These are phyloP conservation scores for Perkinsus marinus DNA, from an alignment of 169 alveolate genomes.

Conservation along the genomic window DNA sequence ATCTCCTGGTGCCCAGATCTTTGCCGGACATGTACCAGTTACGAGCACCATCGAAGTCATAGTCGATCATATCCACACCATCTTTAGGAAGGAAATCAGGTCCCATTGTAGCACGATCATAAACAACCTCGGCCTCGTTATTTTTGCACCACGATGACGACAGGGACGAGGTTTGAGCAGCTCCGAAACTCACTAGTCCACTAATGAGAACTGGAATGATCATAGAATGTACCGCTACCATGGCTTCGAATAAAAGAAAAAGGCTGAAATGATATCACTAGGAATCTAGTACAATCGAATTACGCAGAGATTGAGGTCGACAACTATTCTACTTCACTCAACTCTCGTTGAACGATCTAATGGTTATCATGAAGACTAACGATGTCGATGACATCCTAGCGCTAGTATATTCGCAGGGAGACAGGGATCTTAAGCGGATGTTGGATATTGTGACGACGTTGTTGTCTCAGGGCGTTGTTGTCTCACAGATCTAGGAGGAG, in stretches of 20 bases:
- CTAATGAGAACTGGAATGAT: background rate
- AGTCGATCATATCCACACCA: background rate
- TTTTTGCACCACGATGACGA: background rate
- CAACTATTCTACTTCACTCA: too few species aligned
- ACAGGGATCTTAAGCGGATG: too few species aligned
- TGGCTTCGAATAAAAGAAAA: background rate
- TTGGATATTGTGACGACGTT: too few species aligned
- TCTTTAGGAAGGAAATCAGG: background rate
- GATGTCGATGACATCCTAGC: too few species aligned
- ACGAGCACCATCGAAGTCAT: background rate
- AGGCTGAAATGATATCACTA: too few species aligned
- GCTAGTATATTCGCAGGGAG: too few species aligned
- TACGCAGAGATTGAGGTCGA: too few species aligned
- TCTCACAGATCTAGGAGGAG: too few species aligned
- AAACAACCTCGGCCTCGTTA: background rate
- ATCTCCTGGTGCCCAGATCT: background rate
- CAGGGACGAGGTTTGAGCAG: background rate
- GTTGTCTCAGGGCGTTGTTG: too few species aligned
- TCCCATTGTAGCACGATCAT: background rate
- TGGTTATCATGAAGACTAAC: too few species aligned
- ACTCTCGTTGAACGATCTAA: too few species aligned
- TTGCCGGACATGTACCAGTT: background rate
- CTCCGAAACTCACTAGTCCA: background rate
- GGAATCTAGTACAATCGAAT: too few species aligned
- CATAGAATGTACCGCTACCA: background rate